A percentile compares a stretch with the other conserved stretches of the same genome.
phyloP scores from a whole-genome alignment of 148 eudicot genomes.

The Camellia sinensis region DNA sequence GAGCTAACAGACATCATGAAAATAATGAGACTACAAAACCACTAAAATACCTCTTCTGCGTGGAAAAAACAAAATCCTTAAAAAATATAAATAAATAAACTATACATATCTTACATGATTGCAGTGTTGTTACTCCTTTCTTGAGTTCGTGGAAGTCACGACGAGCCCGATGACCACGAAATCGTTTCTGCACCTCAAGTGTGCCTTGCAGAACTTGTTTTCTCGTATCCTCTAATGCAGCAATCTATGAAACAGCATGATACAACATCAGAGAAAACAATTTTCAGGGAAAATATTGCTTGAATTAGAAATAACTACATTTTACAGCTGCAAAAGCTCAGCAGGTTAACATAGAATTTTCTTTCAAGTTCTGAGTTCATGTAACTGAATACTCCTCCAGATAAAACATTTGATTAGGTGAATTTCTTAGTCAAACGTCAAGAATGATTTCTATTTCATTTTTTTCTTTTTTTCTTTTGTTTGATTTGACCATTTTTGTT shows the following conservation, averaged over 20 bases:
- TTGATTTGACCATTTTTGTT: background rate
- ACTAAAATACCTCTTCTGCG: slow-evolving; percentile 3
- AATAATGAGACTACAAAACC: background rate
- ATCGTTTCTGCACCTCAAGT: slow-evolving; percentile 54
- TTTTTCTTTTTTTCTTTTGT: background rate
- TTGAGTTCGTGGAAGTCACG: slow-evolving; percentile 54
- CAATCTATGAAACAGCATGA: slow-evolving; percentile 44
- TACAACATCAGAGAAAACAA: slow-evolving; percentile 17
- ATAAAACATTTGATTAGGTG: background rate
- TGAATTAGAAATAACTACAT: background rate
- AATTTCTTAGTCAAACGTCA: background rate
- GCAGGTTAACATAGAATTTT: background rate
- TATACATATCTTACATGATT: slow-evolving; percentile 56
- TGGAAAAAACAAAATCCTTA: background rate
- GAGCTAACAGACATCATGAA: background rate
- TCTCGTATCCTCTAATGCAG: slow-evolving; percentile 61
- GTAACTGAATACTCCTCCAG: background rate
- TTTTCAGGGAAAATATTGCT: background rate
- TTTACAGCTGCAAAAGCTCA: background rate
- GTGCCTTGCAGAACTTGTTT: slow-evolving; percentile 69
- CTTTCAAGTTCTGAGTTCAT: background rate
- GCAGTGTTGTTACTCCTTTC: slow-evolving; percentile 53
- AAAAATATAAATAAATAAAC: background rate
- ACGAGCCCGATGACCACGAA: slow-evolving; percentile 61
- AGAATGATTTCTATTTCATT: background rate